Conservation (phyloP, 257 asterid species). For the Penstemon barbatus region DNA sequence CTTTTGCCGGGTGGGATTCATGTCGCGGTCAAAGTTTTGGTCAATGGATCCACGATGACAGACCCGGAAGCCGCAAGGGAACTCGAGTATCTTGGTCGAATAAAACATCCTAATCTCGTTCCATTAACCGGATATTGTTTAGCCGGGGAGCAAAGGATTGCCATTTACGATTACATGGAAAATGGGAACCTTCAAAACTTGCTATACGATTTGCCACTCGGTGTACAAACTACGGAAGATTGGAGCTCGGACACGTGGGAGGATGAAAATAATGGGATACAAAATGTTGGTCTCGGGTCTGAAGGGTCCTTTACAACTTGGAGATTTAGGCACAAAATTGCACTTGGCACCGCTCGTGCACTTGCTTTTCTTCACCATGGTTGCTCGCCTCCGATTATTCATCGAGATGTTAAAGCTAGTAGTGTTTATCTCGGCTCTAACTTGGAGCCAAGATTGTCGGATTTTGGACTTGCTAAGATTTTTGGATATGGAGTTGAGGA, state of each 20-base stretch:
- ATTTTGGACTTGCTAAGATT: slow-evolving; percentile 71
- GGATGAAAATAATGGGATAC: slow-evolving; percentile 57
- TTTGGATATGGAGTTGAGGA: slow-evolving; percentile 63
- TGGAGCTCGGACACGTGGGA: slow-evolving; percentile 85
- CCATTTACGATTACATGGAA: slow-evolving; percentile 83
- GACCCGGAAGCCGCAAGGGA: slow-evolving; percentile 84
- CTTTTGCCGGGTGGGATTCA: slow-evolving; percentile 72
- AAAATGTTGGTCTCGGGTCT: slow-evolving; percentile 43
- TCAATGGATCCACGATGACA: slow-evolving; percentile 72
- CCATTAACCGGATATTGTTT: slow-evolving; percentile 79
- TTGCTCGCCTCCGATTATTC: slow-evolving; percentile 84
- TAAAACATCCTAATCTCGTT: slow-evolving; percentile 83
- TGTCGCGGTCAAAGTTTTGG: slow-evolving; percentile 80
- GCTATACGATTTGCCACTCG: slow-evolving; percentile 77
- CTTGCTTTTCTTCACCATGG: slow-evolving; percentile 90
- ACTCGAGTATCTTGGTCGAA: slow-evolving; percentile 77
- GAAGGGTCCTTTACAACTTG: slow-evolving; percentile 64
- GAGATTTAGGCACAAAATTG: slow-evolving; percentile 73
- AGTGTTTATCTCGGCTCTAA: slow-evolving; percentile 72
- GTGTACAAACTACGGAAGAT: slow-evolving; percentile 63
- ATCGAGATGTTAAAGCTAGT: slow-evolving; percentile 80
- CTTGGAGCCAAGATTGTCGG: slow-evolving; percentile 76
- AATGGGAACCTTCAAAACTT: slow-evolving; percentile 80
- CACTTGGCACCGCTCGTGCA: slow-evolving; percentile 84
- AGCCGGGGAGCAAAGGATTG: slow-evolving; percentile 90